Evolutionary conservation across 1,284 basidiomycete genomes (phyloP).

Genomic region (Coriolopsis trogii): DNA sequence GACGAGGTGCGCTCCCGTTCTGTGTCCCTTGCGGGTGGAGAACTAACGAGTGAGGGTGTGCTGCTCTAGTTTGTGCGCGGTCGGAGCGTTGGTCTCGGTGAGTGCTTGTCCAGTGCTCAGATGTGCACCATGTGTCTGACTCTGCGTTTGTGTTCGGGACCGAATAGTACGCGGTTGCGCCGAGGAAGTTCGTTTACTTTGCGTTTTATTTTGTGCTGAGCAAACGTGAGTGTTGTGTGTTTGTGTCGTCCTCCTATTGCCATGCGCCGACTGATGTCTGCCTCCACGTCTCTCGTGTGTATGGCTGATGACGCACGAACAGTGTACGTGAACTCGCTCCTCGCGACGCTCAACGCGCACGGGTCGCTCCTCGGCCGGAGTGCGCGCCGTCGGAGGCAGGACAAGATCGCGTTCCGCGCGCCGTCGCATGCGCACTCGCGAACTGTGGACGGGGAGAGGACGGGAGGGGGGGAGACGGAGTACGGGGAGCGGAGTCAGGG

Average conservation of each 20-base stretch:
- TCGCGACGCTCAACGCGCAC: conserved; percentile 6
- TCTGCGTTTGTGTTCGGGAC: background rate
- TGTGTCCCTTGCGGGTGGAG: background rate
- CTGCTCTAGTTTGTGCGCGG: conserved; percentile 5
- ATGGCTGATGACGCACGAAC: background rate
- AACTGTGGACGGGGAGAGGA: too few species aligned
- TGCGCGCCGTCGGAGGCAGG: background rate
- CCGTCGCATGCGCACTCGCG: background rate
- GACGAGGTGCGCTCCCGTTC: conserved; percentile 11
- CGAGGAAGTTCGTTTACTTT: conserved; percentile 12
- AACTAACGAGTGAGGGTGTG: background rate
- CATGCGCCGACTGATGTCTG: background rate
- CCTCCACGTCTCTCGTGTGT: background rate
- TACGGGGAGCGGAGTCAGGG: background rate
- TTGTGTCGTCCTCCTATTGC: background rate
- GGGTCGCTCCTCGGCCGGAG: conserved; percentile 1
- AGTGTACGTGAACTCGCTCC: conserved; percentile 8
- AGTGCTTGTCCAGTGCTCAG: background rate
- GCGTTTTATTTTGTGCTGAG: conserved; percentile 17
- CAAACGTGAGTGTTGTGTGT: conserved; percentile 16
- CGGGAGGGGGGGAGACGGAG: background rate
- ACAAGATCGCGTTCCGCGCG: background rate
- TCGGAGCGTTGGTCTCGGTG: conserved; percentile 7
- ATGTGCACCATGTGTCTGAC: background rate
- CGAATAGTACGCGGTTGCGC: conserved; percentile 5